Percentiles rank a stretch among this genome's conserved stretches.
These are phyloP conservation scores for Coemansia sp. DNA, from an alignment of 192 early-diverging fungal genomes.

Conservation along the genomic window DNA sequence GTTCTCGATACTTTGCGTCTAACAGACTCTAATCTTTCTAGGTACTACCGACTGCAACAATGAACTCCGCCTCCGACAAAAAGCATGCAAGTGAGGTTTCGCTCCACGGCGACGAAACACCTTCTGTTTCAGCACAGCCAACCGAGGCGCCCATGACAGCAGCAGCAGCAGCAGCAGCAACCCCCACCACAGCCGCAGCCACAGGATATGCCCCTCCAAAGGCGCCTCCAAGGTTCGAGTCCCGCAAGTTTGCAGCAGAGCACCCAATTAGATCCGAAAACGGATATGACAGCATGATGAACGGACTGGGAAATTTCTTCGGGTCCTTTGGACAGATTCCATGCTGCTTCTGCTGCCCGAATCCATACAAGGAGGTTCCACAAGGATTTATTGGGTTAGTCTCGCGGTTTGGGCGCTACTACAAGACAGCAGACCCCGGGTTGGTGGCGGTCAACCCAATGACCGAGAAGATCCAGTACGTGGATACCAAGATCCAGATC, in stretches of 20 bases:
- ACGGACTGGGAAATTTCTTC: constrained; percentile 32
- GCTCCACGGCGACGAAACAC: no score
- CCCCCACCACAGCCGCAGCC: neutral
- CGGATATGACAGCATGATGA: constrained; percentile 40
- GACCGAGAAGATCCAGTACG: constrained; percentile 40
- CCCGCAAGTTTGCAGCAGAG: constrained; percentile 39
- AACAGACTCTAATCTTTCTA: no score
- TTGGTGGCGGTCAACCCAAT: constrained; percentile 56
- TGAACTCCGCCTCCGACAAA: no score
- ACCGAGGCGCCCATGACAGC: neutral
- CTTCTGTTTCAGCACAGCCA: no score
- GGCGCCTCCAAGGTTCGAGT: constrained; percentile 10
- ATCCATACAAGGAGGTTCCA: constrained; percentile 48
- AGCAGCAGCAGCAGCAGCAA: constrained; percentile 8
- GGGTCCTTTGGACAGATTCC: constrained; percentile 55
- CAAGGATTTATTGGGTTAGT: constrained; percentile 54
- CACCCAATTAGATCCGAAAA: constrained; percentile 19
- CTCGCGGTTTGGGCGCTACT: constrained; percentile 55
- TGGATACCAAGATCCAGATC: constrained; percentile 69
- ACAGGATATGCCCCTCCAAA: constrained; percentile 22
- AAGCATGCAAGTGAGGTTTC: no score
- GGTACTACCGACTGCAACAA: no score
- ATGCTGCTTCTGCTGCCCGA: constrained; percentile 51
- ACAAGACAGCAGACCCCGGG: constrained; percentile 62
- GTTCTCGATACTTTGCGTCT: no score